Evolutionary conservation across 2,329 filamentous ascomycete species (phyloP), one percentile per base, ranked within the genome.

Genomic region (Fusarium staphyleae): DNA sequence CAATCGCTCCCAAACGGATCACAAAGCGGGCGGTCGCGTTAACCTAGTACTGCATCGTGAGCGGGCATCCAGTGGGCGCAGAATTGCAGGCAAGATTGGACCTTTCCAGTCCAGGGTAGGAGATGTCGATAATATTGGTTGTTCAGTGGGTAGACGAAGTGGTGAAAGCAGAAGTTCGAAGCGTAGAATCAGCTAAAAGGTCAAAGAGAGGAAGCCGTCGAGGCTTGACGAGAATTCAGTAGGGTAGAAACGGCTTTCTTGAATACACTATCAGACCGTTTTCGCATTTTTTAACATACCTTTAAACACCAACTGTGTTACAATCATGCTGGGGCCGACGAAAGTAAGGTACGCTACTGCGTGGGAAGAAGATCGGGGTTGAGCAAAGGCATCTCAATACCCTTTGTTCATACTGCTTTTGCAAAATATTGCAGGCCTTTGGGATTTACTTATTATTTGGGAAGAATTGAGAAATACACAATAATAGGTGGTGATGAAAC

Each of bases 1-100:
- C 50, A 53, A 59, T 54, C 61, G 49, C 55, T 46, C 22, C 12
- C 43, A 54, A 40, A 52, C 33, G 52, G 18, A 42, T 29, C 18
- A 22, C 18, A 49, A 15, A 11, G 15, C 18, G 29, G 48, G 45
- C 36, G 40, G 39, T 49, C 49, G 50, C 40, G 41, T 29, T 14
- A n/a, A n/a, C n/a, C n/a, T 14, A 32, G 28, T 26, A 30, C 29
- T 35, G 44, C 26, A 12, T 19, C 30, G 18, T 11, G 22, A 36
- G 48, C 22, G 16, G 11, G 33, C 33, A 24, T 39, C 18, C 15
- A 37, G n/a, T 44, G 33, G 24, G 43, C 26, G 33, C 24, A 12
- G 15, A 30, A 37, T 18, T 37, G 42, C 33, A 46, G 42, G 16
- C 35, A 37, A 29, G 33, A 19, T 14, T 46, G 33, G 33, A 13